Evolutionary conservation across 2,329 filamentous ascomycete species (phyloP), one percentile per base, ranked within the genome.

Genomic region (Sordariomycetes sp.): DNA sequence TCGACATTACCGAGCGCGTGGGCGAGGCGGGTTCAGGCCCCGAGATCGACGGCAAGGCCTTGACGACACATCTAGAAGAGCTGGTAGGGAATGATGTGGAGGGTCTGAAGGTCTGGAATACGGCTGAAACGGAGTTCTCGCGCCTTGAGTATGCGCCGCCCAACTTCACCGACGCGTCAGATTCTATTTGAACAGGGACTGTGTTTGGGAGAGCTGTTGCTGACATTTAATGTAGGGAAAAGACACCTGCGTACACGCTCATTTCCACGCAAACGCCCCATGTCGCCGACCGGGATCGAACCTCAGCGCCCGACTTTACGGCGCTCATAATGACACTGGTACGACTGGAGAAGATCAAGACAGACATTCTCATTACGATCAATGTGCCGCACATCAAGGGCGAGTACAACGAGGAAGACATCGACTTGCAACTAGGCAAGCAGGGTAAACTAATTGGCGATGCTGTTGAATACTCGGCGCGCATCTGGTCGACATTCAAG

Each of bases 1-100:
- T 95, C 57, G 90, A 96, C 49, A 86, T 96, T 50, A 82, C 84
- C 35, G 82, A 95, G 63, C 82, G 84, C 36, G 80, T 94, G 16
- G 72, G 75, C 39, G 53, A 58, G 11, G 49, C 72, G 5, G 66
- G 68, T 20, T 64, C 59, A 27, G 59, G 65, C 3, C 65, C 75
- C 14, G 71, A 78, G 48, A 72, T 73, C 23, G 78, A 88, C 47
- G 80, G 82, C 36, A 73, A 71, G 29, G 86, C 86, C 16, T 62
- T 82, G 49, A 76, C 78, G 3, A 74, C 70, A 9, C 80, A 85
- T 47, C 65, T 84, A 1, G 71, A 82, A 48, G 82, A 86, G 28
- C 65, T 86, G 31, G 75, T 82, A 24, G 75, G 75, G 41, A 70
- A 70, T 1, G 75, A 82, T 41, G 64, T 68, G 30, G 74, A 82